phyloP scores from a whole-genome alignment of 2,329 filamentous ascomycete genomes.

The Talaromyces sp. region DNA sequence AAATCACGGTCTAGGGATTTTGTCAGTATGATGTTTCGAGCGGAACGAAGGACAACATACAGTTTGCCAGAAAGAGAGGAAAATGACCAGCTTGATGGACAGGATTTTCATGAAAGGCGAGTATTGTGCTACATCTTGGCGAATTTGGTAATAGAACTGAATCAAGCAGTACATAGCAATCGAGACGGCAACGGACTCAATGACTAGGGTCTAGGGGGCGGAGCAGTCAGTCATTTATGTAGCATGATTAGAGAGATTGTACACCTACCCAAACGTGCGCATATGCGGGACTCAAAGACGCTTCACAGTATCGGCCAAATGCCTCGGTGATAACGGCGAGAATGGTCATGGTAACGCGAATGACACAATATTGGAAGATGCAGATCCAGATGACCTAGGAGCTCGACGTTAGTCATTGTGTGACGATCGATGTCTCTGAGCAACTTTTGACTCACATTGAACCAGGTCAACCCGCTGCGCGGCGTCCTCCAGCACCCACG shows the following conservation, averaged over 20 bases:
- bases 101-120: constrained; percentile 72
- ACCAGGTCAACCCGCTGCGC: constrained; percentile 78
- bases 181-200: constrained; percentile 67
- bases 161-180: constrained; percentile 86
- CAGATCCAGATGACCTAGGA: constrained; percentile 61
- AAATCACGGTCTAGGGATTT: constrained; percentile 48
- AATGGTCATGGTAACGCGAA: constrained; percentile 72
- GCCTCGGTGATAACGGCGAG: constrained; percentile 69
- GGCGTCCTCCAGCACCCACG: constrained; percentile 68
- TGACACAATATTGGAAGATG: constrained; percentile 80
- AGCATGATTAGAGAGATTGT: not conserved
- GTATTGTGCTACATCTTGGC: constrained; percentile 61
- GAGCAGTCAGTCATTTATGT: not conserved
- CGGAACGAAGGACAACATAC: constrained; percentile 24
- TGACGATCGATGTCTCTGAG: not conserved
- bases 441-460: constrained; percentile 53
- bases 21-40: constrained; percentile 6
- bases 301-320: constrained; percentile 67
- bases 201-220: constrained; percentile 50
- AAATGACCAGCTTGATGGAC: constrained; percentile 86
- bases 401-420: not conserved
- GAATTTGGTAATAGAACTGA: constrained; percentile 78
- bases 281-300: constrained; percentile 70
- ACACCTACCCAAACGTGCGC: constrained; percentile 70
- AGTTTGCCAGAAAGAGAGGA: constrained; percentile 83